A percentile compares a stretch with the other conserved stretches of the same genome.
phyloP scores from a whole-genome alignment of 2,329 filamentous ascomycete species.

The Microdochium nivale region DNA sequence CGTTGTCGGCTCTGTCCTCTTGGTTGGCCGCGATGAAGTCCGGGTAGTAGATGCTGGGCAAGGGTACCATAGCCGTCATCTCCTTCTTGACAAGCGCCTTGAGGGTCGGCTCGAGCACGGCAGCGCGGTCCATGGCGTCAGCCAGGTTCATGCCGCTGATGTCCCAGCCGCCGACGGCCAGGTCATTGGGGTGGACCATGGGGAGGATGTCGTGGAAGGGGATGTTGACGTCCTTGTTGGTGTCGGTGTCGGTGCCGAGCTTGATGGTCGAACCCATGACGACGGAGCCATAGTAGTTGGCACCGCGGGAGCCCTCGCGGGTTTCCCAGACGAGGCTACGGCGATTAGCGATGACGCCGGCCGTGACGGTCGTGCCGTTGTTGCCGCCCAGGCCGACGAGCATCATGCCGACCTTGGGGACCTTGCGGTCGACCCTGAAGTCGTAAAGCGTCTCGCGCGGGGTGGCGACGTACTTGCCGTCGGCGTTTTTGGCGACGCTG shows the following conservation, averaged over 20 bases:
- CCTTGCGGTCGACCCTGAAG: constrained; percentile 93
- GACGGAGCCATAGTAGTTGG: constrained; percentile 98
- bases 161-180: constrained; percentile 94
- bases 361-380: constrained; percentile 95
- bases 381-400: constrained; percentile 96
- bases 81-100: constrained; percentile 88
- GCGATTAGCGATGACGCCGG: constrained; percentile 93
- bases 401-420: constrained; percentile 94
- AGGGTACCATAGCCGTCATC: constrained; percentile 78
- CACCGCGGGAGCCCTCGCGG: constrained; percentile 72
- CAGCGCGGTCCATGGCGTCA: constrained; percentile 88
- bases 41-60: constrained; percentile 96
- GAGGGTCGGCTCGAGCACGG: constrained; percentile 89
- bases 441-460: constrained; percentile 88
- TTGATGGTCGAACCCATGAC: constrained; percentile 97
- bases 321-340: constrained; percentile 84
- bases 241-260: constrained; percentile 79
- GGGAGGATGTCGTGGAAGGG: constrained; percentile 91
- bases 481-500: constrained; percentile 57
- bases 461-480: constrained; percentile 73
- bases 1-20: constrained; percentile 89
- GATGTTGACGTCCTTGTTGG: constrained; percentile 85
- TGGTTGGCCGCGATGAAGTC: constrained; percentile 99
- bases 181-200: constrained; percentile 95
- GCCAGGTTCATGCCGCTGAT: constrained; percentile 88